phyloP scores from a whole-genome alignment of 2,329 filamentous ascomycete species.

The Parafenestella ontariensis region DNA sequence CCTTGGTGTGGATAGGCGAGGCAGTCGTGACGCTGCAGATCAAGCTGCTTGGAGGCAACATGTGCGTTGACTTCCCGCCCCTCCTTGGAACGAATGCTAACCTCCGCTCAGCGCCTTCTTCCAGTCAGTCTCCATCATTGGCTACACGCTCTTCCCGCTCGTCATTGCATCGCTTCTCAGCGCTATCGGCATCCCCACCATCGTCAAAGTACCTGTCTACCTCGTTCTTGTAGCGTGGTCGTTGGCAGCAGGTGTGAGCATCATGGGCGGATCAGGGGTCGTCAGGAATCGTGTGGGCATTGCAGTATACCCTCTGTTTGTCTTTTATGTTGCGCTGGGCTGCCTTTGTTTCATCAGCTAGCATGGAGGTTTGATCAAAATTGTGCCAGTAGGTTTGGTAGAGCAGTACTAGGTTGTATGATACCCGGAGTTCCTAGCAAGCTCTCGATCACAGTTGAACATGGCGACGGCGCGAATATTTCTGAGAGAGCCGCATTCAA shows the following conservation, averaged over 20 bases:
- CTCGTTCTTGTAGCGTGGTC: constrained; percentile 89
- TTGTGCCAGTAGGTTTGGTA: constrained; percentile 12
- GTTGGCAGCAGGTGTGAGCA: constrained; percentile 92
- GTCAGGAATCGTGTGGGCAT: constrained; percentile 93
- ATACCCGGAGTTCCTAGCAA: constrained; percentile 12
- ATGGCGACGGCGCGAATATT: not conserved
- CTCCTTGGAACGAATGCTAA: constrained; percentile 31
- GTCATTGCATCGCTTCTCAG: constrained; percentile 92
- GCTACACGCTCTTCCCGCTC: constrained; percentile 95
- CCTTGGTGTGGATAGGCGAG: constrained; percentile 95
- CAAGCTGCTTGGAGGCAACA: constrained; percentile 93
- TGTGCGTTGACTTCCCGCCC: constrained; percentile 67
- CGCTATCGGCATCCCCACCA: constrained; percentile 77
- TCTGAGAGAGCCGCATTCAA: not conserved
- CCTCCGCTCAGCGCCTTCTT: constrained; percentile 81
- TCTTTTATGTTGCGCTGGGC: constrained; percentile 92
- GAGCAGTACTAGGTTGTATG: constrained; percentile 1
- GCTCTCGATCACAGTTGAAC: not conserved
- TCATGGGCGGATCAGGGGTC: constrained; percentile 92
- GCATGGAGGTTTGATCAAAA: constrained; percentile 14
- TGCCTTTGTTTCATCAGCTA: constrained; percentile 98
- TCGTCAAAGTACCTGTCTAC: constrained; percentile 89
- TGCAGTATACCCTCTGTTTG: constrained; percentile 91
- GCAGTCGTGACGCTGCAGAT: constrained; percentile 98
- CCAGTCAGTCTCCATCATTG: constrained; percentile 96